A percentile compares a stretch with the other conserved stretches of the same genome.
Conservation (phyloP, 148 eudicot species). For the Hydrangea macrophylla region DNA sequence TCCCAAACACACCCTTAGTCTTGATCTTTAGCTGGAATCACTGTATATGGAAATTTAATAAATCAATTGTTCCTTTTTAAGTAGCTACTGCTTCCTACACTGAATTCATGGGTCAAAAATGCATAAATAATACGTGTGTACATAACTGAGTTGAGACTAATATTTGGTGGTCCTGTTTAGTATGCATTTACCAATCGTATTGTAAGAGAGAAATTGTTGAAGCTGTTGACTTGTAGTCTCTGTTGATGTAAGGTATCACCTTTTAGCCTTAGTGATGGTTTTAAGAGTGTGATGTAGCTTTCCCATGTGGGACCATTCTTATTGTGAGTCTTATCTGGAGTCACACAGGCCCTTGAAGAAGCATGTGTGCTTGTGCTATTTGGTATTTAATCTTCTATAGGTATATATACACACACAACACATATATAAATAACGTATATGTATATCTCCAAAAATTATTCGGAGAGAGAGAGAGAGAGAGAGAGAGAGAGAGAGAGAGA, state of each 20-base stretch:
- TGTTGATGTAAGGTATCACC: not conserved
- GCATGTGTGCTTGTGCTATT: too few species aligned
- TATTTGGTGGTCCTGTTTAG: not conserved
- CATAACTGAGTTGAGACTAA: not conserved
- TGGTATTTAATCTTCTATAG: too few species aligned
- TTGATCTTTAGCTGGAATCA: too few species aligned
- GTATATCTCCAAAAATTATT: too few species aligned
- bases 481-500: too few species aligned
- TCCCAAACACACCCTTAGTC: too few species aligned
- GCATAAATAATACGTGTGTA: not conserved
- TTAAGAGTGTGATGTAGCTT: not conserved
- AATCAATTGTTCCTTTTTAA: not conserved
- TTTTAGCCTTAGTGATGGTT: not conserved
- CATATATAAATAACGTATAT: too few species aligned
- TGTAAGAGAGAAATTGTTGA: too few species aligned
- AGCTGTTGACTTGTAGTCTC: not conserved
- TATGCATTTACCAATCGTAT: not conserved
- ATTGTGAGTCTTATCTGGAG: not conserved
- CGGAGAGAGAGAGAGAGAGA: too few species aligned
- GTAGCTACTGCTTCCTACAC: not conserved
- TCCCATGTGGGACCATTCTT: not conserved
- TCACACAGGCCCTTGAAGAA: not conserved
- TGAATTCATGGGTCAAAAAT: not conserved
- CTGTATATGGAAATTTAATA: not conserved
- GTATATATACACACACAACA: too few species aligned